phyloP scores from a whole-genome alignment of 2,329 filamentous ascomycete species.

The Metarhizium guizhouense region DNA sequence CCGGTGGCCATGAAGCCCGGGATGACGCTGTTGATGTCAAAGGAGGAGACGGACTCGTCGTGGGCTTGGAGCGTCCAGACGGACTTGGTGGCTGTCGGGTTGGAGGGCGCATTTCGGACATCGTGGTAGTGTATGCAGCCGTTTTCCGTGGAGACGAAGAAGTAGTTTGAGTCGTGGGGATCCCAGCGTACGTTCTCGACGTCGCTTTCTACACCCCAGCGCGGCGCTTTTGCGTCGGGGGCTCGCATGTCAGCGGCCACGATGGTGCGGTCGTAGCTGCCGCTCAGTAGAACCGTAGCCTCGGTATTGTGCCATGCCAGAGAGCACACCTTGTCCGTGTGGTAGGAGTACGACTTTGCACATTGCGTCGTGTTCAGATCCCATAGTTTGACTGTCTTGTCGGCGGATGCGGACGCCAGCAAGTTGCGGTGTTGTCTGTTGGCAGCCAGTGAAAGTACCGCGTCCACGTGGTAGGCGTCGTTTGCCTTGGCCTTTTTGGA shows the following conservation, averaged over 20 bases:
- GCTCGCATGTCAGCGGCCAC: conserved; percentile 96
- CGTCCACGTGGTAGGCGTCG: conserved; percentile 87
- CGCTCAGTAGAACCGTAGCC: conserved; percentile 80
- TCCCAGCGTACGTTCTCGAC: conserved; percentile 92
- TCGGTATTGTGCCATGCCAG: conserved; percentile 87
- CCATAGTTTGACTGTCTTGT: conserved; percentile 97
- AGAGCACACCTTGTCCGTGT: conserved; percentile 96
- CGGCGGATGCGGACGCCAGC: conserved; percentile 87
- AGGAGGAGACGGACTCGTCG: conserved; percentile 82
- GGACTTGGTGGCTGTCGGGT: conserved; percentile 68
- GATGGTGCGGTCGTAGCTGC: conserved; percentile 89
- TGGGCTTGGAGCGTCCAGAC: conserved; percentile 95
- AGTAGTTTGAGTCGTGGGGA: conserved; percentile 84
- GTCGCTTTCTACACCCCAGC: conserved; percentile 93
- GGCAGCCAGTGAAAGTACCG: conserved; percentile 80
- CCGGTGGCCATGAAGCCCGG: conserved; percentile 91
- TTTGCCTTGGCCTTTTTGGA: conserved; percentile 67
- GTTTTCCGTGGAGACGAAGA: conserved; percentile 90
- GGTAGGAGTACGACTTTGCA: conserved; percentile 90
- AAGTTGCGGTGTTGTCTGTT: conserved; percentile 93
- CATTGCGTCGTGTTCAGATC: conserved; percentile 86
- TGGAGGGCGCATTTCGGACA: conserved; percentile 63
- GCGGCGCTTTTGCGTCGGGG: conserved; percentile 68
- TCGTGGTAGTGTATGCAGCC: conserved; percentile 92
- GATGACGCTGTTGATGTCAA: conserved; percentile 83